These are phyloP conservation scores for Sclerotinia subarctica DNA, from an alignment of 2,329 filamentous ascomycete genomes.

Conservation along the genomic window DNA sequence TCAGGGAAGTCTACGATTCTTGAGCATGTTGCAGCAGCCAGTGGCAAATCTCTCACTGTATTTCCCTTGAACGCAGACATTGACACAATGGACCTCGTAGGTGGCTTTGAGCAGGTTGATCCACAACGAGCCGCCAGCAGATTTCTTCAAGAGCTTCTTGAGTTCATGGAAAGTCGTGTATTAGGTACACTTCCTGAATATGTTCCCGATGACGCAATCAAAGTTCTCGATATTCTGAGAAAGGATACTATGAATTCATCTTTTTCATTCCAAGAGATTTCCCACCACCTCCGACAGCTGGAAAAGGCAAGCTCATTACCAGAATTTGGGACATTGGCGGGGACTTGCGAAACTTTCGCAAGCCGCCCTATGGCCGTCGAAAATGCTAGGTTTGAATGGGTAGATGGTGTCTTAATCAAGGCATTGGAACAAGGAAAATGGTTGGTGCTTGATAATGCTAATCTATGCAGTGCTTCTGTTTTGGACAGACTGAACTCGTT, in stretches of 20 bases:
- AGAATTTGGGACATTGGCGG: conserved; percentile 31
- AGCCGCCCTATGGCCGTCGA: conserved; percentile 56
- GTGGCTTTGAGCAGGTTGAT: conserved; percentile 94
- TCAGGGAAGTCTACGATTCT: conserved; percentile 83
- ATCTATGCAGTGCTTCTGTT: conserved; percentile 92
- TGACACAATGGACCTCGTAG: conserved; percentile 95
- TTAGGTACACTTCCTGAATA: conserved; percentile 48
- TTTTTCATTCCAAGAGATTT: conserved; percentile 33
- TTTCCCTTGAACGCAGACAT: conserved; percentile 93
- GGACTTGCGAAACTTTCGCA: conserved; percentile 43
- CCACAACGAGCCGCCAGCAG: conserved; percentile 67
- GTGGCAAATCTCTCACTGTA: conserved; percentile 72
- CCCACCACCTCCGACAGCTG: conserved; percentile 37
- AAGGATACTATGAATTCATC: conserved; percentile 21
- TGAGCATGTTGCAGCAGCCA: conserved; percentile 73
- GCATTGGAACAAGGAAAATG: conserved; percentile 83
- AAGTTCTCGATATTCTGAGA: conserved; percentile 51
- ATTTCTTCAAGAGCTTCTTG: conserved; percentile 52
- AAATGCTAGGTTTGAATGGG: conserved; percentile 88
- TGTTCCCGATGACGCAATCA: conserved; percentile 48
- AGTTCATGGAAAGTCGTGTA: conserved; percentile 51
- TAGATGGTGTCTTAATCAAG: conserved; percentile 87
- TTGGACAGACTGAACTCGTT: conserved; percentile 92
- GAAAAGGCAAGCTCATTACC: conserved; percentile 43
- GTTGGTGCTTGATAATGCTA: conserved; percentile 95